A percentile compares a stretch with the other conserved stretches of the same genome.
These are phyloP conservation scores for Phlebiopsis gigantea DNA, from an alignment of 768 basidiomycete genomes.

Conservation along the genomic window DNA sequence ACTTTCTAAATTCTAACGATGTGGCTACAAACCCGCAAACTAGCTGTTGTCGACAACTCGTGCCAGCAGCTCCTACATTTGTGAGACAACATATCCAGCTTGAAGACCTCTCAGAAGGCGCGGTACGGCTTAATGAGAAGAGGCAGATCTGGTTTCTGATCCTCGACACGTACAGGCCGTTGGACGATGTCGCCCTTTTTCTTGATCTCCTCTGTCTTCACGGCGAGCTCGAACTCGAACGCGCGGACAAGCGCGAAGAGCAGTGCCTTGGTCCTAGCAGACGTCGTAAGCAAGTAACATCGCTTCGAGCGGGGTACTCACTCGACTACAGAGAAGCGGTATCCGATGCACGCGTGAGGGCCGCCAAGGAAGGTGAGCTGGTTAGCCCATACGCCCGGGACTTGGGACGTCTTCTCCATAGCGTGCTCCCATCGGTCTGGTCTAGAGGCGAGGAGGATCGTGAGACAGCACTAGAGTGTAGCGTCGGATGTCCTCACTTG, in stretches of 20 bases:
- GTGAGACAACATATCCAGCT: no score
- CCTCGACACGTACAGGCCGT: slow-evolving; percentile 16
- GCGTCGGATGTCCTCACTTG: no score
- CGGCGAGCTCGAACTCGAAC: slow-evolving; percentile 25
- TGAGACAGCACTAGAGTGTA: background rate
- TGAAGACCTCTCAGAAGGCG: no score
- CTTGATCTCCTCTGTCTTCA: slow-evolving; percentile 17
- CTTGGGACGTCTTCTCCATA: slow-evolving; percentile 35
- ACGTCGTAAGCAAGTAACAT: background rate
- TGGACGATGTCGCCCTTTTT: slow-evolving; percentile 14
- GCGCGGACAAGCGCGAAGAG: slow-evolving; percentile 22
- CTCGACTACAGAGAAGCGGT: slow-evolving; percentile 58
- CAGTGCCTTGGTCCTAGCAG: slow-evolving; percentile 18
- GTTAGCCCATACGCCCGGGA: slow-evolving; percentile 61
- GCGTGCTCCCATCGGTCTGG: slow-evolving; percentile 57
- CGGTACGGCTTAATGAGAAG: slow-evolving; percentile 15
- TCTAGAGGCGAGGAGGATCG: slow-evolving; percentile 35
- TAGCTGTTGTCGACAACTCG: background rate
- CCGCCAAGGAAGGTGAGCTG: slow-evolving; percentile 61
- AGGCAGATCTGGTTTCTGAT: slow-evolving; percentile 16
- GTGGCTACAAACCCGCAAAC: background rate
- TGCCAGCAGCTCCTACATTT: no score
- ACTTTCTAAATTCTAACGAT: no score
- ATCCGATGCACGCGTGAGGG: slow-evolving; percentile 62
- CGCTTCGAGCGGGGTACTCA: slow-evolving; percentile 25